Evolutionary conservation across 306 rosid species (phyloP), one percentile per base, ranked within the genome.

Genomic region (Astragalus glycyphyllos): DNA sequence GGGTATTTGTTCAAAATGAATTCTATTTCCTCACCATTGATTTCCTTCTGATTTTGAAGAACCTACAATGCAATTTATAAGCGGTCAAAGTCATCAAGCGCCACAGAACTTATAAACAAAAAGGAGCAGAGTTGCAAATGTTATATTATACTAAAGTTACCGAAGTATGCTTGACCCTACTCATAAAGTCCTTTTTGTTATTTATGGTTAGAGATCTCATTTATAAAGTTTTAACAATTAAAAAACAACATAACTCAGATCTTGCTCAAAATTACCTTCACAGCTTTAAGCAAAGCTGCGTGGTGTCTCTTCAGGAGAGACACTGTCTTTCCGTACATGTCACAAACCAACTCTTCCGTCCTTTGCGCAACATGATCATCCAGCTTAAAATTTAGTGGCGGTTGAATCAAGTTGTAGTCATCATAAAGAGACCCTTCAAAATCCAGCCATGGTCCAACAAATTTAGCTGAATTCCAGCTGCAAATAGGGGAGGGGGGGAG

Each of bases 401-500:
- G 91, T 66, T 87, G 97, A 31, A 81, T 79, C 74, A 91, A 84
- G 67, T 50, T 77, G 71, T 91, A 85, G 71, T 95, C 91, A 8
- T 89, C 87, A 16, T 91, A 95, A 46, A 95, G 92, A 4, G 97
- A 91, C 29, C 99, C 99, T 79, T 95, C 97, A 40, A 95, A 95
- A 83, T 91, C 99, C 73, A 95, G 83, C 78, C 89, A 83, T 23
- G 99, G 99, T 55, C 99, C 99, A 4, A 91, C 88, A 73, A 95
- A 91, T 73, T 84, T 82, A 46, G 65, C 83, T 14, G 69, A 76
- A 86, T 84, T 89, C 79, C 83, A n/a, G n/a, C n/a, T n/a, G n/a
- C n/a, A n/a, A n/a, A n/a, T n/a, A n/a, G n/a, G n/a, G n/a, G n/a
- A n/a, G n/a, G n/a, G n/a, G n/a, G n/a, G n/a, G n/a, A n/a, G n/a